phyloP scores from a whole-genome alignment of 139 green algal species.

The Coelastrella sp. region DNA sequence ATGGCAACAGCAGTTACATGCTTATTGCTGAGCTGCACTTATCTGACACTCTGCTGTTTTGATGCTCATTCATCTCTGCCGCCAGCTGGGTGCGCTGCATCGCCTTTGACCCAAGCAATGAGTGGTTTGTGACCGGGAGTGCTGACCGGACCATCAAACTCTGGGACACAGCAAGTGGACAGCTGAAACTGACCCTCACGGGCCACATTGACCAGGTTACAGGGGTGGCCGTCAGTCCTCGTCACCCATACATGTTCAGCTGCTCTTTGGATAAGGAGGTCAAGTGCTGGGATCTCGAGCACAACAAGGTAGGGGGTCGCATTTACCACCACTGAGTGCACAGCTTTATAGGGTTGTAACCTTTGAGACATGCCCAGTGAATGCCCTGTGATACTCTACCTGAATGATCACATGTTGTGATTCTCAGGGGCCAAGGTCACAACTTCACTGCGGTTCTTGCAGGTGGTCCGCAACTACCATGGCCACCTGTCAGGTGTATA shows the following conservation, averaged over 20 bases:
- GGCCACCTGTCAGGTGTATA: constrained; percentile 98
- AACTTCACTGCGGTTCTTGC: no score
- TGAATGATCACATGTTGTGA: no score
- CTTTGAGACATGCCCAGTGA: no score
- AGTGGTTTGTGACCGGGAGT: constrained; percentile 96
- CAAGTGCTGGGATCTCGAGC: constrained; percentile 99
- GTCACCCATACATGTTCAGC: constrained; percentile 99
- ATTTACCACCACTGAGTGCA: background rate
- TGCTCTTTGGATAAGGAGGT: constrained; percentile 98
- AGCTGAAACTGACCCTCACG: constrained; percentile 98
- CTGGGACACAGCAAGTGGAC: constrained; percentile 90
- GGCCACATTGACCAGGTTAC: constrained; percentile 99
- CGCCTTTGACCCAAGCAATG: constrained; percentile 95
- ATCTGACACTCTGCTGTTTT: no score
- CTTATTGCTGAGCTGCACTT: no score
- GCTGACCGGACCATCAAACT: constrained; percentile 98
- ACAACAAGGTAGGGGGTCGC: constrained; percentile 91
- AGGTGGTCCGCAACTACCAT: constrained; percentile 98
- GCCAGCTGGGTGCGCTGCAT: constrained; percentile 92
- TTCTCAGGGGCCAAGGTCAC: no score
- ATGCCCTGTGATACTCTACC: no score
- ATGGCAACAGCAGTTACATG: no score
- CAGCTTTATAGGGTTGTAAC: no score
- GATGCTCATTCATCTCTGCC: no score
- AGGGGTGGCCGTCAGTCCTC: constrained; percentile 85